phyloP scores from a whole-genome alignment of 805 yeast species.

The Candida golubevii region DNA sequence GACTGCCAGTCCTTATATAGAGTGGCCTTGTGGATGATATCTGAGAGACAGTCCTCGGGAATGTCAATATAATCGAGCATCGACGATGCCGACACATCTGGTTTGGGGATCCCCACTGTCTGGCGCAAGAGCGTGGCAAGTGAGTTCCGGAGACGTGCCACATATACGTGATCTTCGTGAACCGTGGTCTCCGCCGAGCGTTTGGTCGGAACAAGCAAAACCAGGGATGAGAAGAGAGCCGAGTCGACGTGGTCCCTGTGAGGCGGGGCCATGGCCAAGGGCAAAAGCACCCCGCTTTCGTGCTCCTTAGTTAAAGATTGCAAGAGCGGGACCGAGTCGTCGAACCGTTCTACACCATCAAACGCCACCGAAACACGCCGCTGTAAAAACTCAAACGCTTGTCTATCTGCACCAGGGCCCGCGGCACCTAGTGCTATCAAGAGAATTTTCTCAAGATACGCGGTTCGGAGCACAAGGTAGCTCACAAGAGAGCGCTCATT shows the following conservation, averaged over 20 bases:
- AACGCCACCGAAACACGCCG: constrained; percentile 2
- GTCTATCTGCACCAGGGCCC: not conserved
- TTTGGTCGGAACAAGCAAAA: constrained; percentile 2
- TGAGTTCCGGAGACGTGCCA: constrained; percentile 4
- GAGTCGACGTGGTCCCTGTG: not conserved
- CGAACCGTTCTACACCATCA: constrained; percentile 1
- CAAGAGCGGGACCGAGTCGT: not conserved
- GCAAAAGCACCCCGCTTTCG: constrained; percentile 12
- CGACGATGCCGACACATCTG: not conserved
- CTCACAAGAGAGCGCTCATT: constrained; percentile 5
- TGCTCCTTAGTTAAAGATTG: constrained; percentile 5
- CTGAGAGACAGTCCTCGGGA: constrained; percentile 10
- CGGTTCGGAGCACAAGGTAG: constrained; percentile 10
- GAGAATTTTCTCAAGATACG: constrained; percentile 11
- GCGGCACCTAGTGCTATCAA: constrained; percentile 1
- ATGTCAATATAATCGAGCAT: constrained; percentile 1
- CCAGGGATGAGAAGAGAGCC: constrained; percentile 1
- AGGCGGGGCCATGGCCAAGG: constrained; percentile 13
- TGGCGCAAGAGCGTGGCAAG: constrained; percentile 1
- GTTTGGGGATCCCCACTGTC: constrained; percentile 1
- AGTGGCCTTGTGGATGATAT: constrained; percentile 12
- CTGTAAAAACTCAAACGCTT: constrained; percentile 6
- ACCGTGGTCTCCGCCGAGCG: not conserved
- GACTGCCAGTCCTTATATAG: constrained; percentile 6
- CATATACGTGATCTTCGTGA: not conserved